phyloP scores from a whole-genome alignment of 2,329 filamentous ascomycete species.

The Botrytis hyacinthi region DNA sequence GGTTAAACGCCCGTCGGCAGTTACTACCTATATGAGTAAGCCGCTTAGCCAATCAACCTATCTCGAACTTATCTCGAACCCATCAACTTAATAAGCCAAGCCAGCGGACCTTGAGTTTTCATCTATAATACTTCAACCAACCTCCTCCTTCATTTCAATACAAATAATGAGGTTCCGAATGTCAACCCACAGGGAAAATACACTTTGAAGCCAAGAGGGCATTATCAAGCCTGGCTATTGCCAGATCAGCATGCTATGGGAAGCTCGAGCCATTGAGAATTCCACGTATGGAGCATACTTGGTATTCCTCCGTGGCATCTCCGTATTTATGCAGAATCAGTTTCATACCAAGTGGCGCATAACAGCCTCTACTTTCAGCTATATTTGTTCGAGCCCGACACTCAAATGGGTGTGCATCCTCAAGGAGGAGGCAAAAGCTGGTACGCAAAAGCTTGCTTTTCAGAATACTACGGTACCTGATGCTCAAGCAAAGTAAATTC shows the following conservation, averaged over 20 bases:
- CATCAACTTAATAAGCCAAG: neutral
- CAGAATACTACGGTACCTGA: neutral
- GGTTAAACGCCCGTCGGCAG: slow-evolving; percentile 3
- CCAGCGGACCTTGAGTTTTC: neutral
- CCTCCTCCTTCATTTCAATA: neutral
- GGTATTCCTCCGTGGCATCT: neutral
- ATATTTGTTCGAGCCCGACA: neutral
- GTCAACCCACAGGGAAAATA: neutral
- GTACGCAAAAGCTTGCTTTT: neutral
- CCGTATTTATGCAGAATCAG: slow-evolving; percentile 6
- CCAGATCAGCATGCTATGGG: slow-evolving; percentile 3
- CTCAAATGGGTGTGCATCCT: neutral
- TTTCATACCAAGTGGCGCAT: slow-evolving; percentile 3
- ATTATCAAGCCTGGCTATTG: neutral
- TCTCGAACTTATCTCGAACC: neutral
- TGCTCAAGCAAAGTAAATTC: neutral
- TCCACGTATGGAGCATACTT: neutral
- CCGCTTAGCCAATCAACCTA: neutral
- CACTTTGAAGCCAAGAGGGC: neutral
- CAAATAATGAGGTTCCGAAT: neutral
- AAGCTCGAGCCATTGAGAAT: neutral
- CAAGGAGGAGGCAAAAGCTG: neutral
- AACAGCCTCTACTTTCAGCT: neutral
- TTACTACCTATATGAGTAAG: neutral
- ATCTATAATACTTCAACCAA: neutral